A percentile compares a stretch with the other conserved stretches of the same genome.
Evolutionary conservation across 2,329 filamentous ascomycete genomes (phyloP).

Genomic region (Aureobasidium zeae): DNA sequence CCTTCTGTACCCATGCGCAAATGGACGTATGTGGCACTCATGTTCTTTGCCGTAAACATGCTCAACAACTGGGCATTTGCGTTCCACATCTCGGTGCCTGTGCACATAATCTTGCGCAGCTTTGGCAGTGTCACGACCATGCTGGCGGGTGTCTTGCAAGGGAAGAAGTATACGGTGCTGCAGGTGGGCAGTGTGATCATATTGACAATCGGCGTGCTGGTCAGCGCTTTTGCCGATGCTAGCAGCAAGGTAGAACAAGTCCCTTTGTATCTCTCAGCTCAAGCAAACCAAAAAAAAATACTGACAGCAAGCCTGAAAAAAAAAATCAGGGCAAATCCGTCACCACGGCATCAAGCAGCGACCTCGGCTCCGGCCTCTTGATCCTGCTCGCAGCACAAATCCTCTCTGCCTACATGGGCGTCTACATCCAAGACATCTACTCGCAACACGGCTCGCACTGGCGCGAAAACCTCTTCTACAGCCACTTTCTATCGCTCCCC

Average conservation of each 20-base stretch:
- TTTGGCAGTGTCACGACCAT: slow-evolving; percentile 96
- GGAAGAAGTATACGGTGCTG: slow-evolving; percentile 70
- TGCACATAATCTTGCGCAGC: slow-evolving; percentile 92
- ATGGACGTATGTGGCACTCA: slow-evolving; percentile 79
- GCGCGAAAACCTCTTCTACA: slow-evolving; percentile 96
- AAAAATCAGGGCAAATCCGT: slow-evolving; percentile 22
- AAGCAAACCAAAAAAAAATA: no score
- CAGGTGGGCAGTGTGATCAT: slow-evolving; percentile 76
- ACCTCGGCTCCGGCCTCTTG: slow-evolving; percentile 60
- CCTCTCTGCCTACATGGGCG: slow-evolving; percentile 85
- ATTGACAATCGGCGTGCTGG: slow-evolving; percentile 75
- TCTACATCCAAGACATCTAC: slow-evolving; percentile 91
- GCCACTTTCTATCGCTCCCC: slow-evolving; percentile 63
- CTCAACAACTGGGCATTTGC: slow-evolving; percentile 97
- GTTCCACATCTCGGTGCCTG: slow-evolving; percentile 89
- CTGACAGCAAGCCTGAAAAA: no score
- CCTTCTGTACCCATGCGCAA: slow-evolving; percentile 74
- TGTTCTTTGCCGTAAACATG: slow-evolving; percentile 91
- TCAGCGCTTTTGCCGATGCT: slow-evolving; percentile 83
- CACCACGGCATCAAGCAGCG: slow-evolving; percentile 29
- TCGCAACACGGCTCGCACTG: slow-evolving; percentile 76
- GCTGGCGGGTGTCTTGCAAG: slow-evolving; percentile 75
- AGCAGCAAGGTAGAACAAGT: slow-evolving; percentile 76
- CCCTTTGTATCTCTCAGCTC: no score
- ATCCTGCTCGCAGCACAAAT: slow-evolving; percentile 84